Base-by-base conservation (phyloP, 2,329 filamentous ascomycete species). In the Phaeosphaeriaceae sp. region DNA sequence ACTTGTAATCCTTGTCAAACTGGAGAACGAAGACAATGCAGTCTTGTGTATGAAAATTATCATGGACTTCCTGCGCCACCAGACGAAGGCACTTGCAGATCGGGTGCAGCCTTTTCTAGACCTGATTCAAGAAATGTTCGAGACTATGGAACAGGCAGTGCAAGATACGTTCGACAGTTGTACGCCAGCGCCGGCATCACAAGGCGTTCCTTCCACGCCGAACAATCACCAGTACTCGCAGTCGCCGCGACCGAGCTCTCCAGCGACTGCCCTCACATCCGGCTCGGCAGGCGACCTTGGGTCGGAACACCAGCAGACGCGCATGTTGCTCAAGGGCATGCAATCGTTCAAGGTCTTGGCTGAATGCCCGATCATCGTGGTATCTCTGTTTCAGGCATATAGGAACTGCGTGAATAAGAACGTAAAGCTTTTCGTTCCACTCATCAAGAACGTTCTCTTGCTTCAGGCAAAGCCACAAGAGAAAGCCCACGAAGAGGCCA, bases 321-420 rank as follows among this genome's bases (percentile, higher is more conserved):
- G 92, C 50, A 88, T 90, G 40, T 76, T 99, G 28, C 79, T 92
- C 46, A 96, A 91, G 74, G 94, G 94, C 23, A 97, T 97, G 90
- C 91, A 96, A 71, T 99, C 94, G 1, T 99, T 99, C 83, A 99
- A 97, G 74, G 93, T 99, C 18, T 83, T 99, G 4, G 92, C 93
- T 1, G 94, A 99, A 73, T 99, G 94, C 63, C 94, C 94, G 0
- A 99, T 99, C 43, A 97, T 99, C 33, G 94, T 99, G 3, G 94
- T 99, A 1, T 97, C 93, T 3, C 90, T 99, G 58, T 97, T 99
- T 72, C 94, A 99, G 75, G 89, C 93, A 4, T 94, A 99, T 66
- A 86, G 92, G 40, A 80, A 76, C 38, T 88, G 88, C 4, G 93
- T 96, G 2, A 80, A 85, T 30, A 83, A 87, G 47, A 97, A 97